phyloP scores from a whole-genome alignment of 805 yeast genomes.

The Pichia thaimueangensis region DNA sequence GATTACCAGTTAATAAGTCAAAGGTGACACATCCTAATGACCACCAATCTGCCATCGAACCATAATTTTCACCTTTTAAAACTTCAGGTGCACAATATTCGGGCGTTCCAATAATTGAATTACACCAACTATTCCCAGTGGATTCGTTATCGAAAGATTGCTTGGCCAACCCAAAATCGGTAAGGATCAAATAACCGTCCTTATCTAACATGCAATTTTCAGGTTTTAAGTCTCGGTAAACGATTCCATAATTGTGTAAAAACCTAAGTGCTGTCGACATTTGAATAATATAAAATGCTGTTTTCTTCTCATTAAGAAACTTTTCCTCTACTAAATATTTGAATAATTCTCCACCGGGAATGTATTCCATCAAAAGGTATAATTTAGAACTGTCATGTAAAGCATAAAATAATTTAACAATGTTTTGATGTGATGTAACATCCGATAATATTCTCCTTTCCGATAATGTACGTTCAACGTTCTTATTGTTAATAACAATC shows the following conservation, averaged over 20 bases:
- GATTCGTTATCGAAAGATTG: conserved; percentile 29
- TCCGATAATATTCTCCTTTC: conserved; percentile 63
- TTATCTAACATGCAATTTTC: conserved; percentile 77
- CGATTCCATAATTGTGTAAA: conserved; percentile 70
- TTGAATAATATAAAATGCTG: conserved; percentile 74
- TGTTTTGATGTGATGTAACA: conserved; percentile 67
- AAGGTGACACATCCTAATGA: conserved; percentile 74
- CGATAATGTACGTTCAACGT: conserved; percentile 67
- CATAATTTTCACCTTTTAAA: conserved; percentile 67
- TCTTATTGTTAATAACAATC: conserved; percentile 45
- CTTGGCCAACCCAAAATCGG: conserved; percentile 79
- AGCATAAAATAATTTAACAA: conserved; percentile 77
- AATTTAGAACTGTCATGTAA: conserved; percentile 71
- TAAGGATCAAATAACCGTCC: conserved; percentile 69
- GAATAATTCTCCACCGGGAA: conserved; percentile 87
- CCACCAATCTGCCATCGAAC: conserved; percentile 82
- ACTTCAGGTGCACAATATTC: conserved; percentile 89
- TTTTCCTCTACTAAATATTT: conserved; percentile 44
- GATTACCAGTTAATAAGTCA: conserved; percentile 76
- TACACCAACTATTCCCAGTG: conserved; percentile 37
- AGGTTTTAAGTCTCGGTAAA: conserved; percentile 83
- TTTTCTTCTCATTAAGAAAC: conserved; percentile 49
- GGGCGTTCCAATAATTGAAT: conserved; percentile 66
- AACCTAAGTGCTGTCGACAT: conserved; percentile 71
- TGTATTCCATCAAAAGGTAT: conserved; percentile 69